Base-by-base conservation (phyloP, 495 filamentous ascomycete genomes). In the Penicillium cinerascens region DNA sequence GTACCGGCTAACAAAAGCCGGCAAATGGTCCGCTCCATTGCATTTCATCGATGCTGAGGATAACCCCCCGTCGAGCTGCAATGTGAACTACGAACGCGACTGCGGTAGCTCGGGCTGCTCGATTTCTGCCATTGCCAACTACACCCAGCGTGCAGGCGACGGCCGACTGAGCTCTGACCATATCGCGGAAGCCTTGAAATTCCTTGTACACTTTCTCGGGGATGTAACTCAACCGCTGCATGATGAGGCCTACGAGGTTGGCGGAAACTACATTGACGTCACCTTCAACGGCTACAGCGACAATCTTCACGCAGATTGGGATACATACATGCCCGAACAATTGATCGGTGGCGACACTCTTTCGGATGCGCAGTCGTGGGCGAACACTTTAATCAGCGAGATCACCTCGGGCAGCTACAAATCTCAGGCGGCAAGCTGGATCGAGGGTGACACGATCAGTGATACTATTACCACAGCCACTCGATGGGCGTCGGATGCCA, bases 31-130 rank as follows among this genome's bases (percentile, higher is more conserved):
- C 22, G 65, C 70, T 7, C 67, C 76, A 0, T 79, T 71, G 49
- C 84, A 87, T 64, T 86, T 73, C 59, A 82, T 87, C 59, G 82
- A 89, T 67, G 84, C 83, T 6, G 65, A 81, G 41, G 86, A 89
- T 55, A 66, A 70, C 41, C 86, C 86, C 33, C 77, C 82, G 2
- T 67, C 60, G 8, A 63, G 53, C 47, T 88, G 86, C 67, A 72
- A 76, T 45, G 78, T 88, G 17, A 60, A 78, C 33, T 76, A 78
- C 21, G 52, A 63, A 13, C 73, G 82, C 7, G 86, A 87, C 60
- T 89, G 86, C 59, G 74, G 72, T 9, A 52, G 47, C 4, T 65
- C 67, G 6, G 84, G 83, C 5, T 89, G 86, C 61, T 67, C 81
- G 38, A 73, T 88, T 23, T 69, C 67, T 29, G 86, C 85, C 5